Evolutionary conservation across 2,329 filamentous ascomycete genomes (phyloP), one percentile per base, ranked within the genome.

Genomic region (Tolypocladium capitatum): DNA sequence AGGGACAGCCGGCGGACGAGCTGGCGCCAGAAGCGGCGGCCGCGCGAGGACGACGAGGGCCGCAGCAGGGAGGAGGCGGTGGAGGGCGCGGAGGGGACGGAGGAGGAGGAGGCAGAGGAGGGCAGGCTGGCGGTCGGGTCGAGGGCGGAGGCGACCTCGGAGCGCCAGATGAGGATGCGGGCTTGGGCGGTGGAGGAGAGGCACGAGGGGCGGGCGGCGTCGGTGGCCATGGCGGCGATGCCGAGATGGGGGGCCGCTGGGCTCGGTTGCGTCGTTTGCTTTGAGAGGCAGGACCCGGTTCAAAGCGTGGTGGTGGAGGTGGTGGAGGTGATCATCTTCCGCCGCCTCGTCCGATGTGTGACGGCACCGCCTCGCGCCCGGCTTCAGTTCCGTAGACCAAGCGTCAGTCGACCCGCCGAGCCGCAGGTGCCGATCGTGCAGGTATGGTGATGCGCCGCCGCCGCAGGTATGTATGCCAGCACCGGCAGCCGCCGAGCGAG

Each of bases 101-200:
- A 49, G 14, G 44, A 53, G 44, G 45, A 50, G 53, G 48, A 46
- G 54, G 64, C 65, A 18, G 56, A 59, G 20, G 58, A 56, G 33
- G 57, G 58, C 11, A 49, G 48, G 21, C 44, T 46, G 34, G 60
- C 53, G 3, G 56, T 54, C 9, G 49, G 44, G n/a, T 53, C 51
- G 42, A 61, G 58, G 43, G 64, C 60, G 21, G 60, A 57, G 33
- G 63, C 63, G 43, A 77, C 71, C 60, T 77, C 74, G 46, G 61
- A 61, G 48, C 70, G 69, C 74, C 74, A 78, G 50, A 71, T 64
- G 49, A 70, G 60, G 52, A 77, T 73, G 58, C 68, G 67, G 44
- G 63, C 57, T 44, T 66, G 61, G 48, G 65, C 65, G 46, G 63
- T 55, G 31, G 59, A 51, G 45, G 61, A 59, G 53, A 65, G 63